A percentile compares a stretch with the other conserved stretches of the same genome.
Evolutionary conservation across 352 stramenopile species (phyloP).

Genomic region (Pythium guiyangense): DNA sequence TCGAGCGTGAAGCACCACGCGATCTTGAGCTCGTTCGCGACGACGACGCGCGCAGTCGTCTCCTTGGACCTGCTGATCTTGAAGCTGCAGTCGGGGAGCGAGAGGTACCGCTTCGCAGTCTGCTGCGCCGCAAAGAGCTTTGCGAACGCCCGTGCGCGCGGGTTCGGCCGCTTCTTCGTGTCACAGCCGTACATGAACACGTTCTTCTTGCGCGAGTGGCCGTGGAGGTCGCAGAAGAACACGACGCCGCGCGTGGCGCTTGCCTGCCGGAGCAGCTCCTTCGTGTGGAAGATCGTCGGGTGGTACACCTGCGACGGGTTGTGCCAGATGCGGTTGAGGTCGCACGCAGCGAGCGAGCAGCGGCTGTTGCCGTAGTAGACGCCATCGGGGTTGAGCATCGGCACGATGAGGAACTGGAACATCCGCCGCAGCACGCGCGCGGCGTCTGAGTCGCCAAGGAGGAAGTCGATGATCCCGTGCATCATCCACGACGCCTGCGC

Average conservation of each 20-base stretch:
- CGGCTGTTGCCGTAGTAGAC: slow-evolving; percentile 93
- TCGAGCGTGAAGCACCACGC: slow-evolving; percentile 84
- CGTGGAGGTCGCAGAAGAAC: slow-evolving; percentile 90
- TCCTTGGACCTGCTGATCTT: slow-evolving; percentile 80
- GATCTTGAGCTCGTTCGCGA: slow-evolving; percentile 75
- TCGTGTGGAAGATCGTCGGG: slow-evolving; percentile 88
- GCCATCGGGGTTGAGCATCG: slow-evolving; percentile 93
- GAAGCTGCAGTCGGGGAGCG: slow-evolving; percentile 69
- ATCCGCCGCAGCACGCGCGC: slow-evolving; percentile 73
- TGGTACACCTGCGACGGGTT: slow-evolving; percentile 56
- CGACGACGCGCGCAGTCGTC: slow-evolving; percentile 76
- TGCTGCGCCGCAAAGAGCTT: slow-evolving; percentile 65
- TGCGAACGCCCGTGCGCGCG: slow-evolving; percentile 62
- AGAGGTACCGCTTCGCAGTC: slow-evolving; percentile 62
- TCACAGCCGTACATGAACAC: slow-evolving; percentile 95
- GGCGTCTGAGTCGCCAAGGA: slow-evolving; percentile 53
- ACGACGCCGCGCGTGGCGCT: slow-evolving; percentile 47
- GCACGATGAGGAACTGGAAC: slow-evolving; percentile 92
- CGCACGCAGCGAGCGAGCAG: slow-evolving; percentile 72
- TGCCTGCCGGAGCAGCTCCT: slow-evolving; percentile 71
- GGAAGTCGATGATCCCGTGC: slow-evolving; percentile 89
- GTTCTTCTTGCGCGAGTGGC: slow-evolving; percentile 92
- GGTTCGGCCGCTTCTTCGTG: slow-evolving; percentile 83
- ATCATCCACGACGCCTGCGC: slow-evolving; percentile 93
- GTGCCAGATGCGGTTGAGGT: slow-evolving; percentile 90